Percentiles rank a stretch among this genome's conserved stretches.
Conservation (phyloP, 352 stramenopile genomes). For the Globisporangium mamillatum region DNA sequence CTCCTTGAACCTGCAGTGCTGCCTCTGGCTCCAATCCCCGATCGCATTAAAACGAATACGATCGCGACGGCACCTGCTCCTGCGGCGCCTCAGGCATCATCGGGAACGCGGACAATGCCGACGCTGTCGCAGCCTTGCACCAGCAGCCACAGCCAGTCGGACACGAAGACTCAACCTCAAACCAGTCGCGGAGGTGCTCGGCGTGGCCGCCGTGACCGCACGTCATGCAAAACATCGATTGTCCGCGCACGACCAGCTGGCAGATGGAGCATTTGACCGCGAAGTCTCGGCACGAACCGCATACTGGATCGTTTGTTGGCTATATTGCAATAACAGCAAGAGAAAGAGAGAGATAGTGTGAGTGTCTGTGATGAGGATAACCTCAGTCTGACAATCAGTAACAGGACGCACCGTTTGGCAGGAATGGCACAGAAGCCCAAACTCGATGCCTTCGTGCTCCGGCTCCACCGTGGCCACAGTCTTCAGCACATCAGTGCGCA, state of each 20-base stretch:
- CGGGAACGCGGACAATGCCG: conserved; percentile 26
- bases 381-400: background rate
- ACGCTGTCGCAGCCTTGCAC: conserved; percentile 76
- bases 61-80: conserved; percentile 43
- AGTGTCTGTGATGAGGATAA: background rate
- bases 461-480: conserved; percentile 27
- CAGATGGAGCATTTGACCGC: conserved; percentile 78
- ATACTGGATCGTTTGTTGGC: conserved; percentile 57
- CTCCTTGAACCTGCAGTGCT: too few relatives aligned
- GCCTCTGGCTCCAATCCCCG: too few relatives aligned
- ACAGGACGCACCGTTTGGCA: conserved; percentile 52
- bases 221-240: conserved; percentile 87
- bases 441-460: conserved; percentile 49
- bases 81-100: conserved; percentile 24
- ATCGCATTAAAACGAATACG: conserved; percentile 53
- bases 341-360: background rate
- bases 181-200: conserved; percentile 74
- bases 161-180: conserved; percentile 66
- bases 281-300: conserved; percentile 66
- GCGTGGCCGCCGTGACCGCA: conserved; percentile 81
- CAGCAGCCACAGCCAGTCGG: conserved; percentile 83
- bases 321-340: conserved; percentile 20
- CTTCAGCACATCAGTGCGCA: conserved; percentile 76
- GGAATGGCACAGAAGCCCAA: conserved; percentile 61
- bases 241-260: conserved; percentile 75